Percentiles rank a stretch among this genome's conserved stretches.
phyloP scores from a whole-genome alignment of 1,139 yeast genomes.

The Yamadazyma atmosphaerica region DNA sequence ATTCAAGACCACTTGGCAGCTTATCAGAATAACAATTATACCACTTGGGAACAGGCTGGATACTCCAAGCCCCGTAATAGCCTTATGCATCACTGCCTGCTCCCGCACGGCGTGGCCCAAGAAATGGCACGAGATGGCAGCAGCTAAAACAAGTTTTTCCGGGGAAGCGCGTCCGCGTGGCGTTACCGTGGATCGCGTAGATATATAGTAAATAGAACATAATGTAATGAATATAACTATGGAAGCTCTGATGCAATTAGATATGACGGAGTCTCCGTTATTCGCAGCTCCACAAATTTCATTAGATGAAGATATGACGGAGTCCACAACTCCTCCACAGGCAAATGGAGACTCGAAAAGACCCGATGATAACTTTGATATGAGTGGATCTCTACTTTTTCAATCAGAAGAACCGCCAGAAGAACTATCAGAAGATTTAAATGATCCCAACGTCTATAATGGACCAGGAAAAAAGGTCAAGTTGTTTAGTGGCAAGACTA shows the following conservation, averaged over 20 bases:
- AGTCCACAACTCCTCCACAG: neutral
- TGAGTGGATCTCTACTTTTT: conserved; percentile 8
- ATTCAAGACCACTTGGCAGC: conserved; percentile 25
- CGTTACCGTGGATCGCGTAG: neutral
- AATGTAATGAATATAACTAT: conserved; percentile 1
- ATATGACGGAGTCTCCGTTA: conserved; percentile 8
- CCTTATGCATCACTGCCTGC: conserved; percentile 18
- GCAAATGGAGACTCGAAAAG: neutral
- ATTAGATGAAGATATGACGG: neutral
- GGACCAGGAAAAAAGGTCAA: conserved; percentile 20
- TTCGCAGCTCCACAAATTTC: conserved; percentile 7
- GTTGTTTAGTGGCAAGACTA: conserved; percentile 25
- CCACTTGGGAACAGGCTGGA: conserved; percentile 29
- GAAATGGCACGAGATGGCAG: too few relatives aligned
- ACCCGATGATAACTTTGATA: conserved; percentile 3
- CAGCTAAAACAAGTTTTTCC: too few relatives aligned
- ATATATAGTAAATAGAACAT: neutral
- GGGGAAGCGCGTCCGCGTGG: neutral
- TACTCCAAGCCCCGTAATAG: conserved; percentile 23
- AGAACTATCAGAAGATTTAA: neutral
- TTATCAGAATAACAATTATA: conserved; percentile 23
- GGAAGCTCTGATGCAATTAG: conserved; percentile 10
- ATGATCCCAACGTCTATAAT: neutral
- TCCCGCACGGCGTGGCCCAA: conserved; percentile 1
- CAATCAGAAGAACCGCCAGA: conserved; percentile 4